A percentile compares a stretch with the other conserved stretches of the same genome.
These are phyloP conservation scores for Haplosporangium sp. DNA, from an alignment of 371 early-diverging fungal species.

Conservation along the genomic window DNA sequence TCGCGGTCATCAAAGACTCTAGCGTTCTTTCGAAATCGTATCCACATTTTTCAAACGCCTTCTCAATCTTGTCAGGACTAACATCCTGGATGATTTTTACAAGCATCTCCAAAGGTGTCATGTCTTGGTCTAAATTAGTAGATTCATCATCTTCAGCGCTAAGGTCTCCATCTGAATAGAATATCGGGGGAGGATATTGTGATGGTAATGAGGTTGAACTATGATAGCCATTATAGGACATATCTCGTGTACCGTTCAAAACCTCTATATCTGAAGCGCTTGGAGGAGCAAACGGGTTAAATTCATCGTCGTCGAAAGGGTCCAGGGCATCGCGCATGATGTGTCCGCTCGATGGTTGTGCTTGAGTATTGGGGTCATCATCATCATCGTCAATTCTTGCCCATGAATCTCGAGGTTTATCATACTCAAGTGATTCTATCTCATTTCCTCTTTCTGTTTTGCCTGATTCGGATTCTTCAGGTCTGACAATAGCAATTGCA, in stretches of 20 bases:
- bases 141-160: slow-evolving; percentile 7
- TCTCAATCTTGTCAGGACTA: slow-evolving; percentile 59
- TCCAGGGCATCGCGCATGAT: slow-evolving; percentile 28
- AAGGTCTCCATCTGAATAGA: slow-evolving; percentile 28
- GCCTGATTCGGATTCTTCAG: slow-evolving; percentile 3
- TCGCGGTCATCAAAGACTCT: slow-evolving; percentile 20
- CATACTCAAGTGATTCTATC: neutral
- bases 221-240: slow-evolving; percentile 27
- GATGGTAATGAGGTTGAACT: slow-evolving; percentile 7
- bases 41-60: slow-evolving; percentile 58
- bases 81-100: slow-evolving; percentile 64
- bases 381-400: slow-evolving; percentile 55
- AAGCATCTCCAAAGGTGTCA: slow-evolving; percentile 70
- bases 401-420: slow-evolving; percentile 7
- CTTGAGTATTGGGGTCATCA: slow-evolving; percentile 6
- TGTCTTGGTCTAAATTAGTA: slow-evolving; percentile 56
- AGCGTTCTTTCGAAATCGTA: slow-evolving; percentile 64
- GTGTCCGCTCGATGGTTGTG: slow-evolving; percentile 10
- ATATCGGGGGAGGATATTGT: slow-evolving; percentile 41
- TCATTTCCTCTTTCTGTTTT: neutral
- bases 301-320: slow-evolving; percentile 54
- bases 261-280: slow-evolving; percentile 44
- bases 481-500: slow-evolving; percentile 28
- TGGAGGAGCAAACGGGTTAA: slow-evolving; percentile 55
- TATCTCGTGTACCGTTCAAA: slow-evolving; percentile 23